Conservation (phyloP, 768 basidiomycete genomes). For the Podaxis sp. region DNA sequence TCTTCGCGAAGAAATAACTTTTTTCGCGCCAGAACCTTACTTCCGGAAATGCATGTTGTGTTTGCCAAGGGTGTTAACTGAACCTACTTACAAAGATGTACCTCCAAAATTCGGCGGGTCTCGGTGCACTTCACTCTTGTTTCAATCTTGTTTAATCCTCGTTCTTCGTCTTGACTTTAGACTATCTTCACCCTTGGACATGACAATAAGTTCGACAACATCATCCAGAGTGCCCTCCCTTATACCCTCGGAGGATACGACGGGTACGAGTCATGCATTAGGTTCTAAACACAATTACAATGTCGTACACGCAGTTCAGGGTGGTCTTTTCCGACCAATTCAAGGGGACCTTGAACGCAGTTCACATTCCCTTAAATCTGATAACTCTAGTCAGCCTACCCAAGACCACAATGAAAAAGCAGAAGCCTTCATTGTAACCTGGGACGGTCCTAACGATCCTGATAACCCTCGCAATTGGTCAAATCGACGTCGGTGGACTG, state of each 20-base stretch:
- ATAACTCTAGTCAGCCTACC: neutral
- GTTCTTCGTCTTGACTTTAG: neutral
- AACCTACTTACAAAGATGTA: neutral
- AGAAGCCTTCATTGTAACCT: conserved; percentile 25
- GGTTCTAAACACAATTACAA: neutral
- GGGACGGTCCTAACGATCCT: conserved; percentile 62
- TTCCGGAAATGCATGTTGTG: neutral
- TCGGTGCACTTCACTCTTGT: neutral
- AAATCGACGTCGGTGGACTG: conserved; percentile 58
- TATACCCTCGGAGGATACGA: conserved; percentile 2
- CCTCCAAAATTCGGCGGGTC: neutral
- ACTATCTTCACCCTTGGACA: neutral
- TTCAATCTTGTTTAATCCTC: neutral
- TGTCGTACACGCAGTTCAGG: neutral
- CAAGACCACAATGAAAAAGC: neutral
- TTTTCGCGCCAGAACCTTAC: neutral
- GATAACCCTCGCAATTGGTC: conserved; percentile 63
- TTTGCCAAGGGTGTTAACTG: neutral
- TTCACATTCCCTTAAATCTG: neutral
- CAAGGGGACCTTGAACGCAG: neutral
- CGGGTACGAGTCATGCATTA: neutral
- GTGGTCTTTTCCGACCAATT: neutral
- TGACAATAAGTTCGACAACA: neutral
- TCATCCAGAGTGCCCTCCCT: neutral
- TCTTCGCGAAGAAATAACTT: neutral